Base-by-base conservation (phyloP, 2,329 filamentous ascomycete species). In the Fonsecaea multimorphosa region DNA sequence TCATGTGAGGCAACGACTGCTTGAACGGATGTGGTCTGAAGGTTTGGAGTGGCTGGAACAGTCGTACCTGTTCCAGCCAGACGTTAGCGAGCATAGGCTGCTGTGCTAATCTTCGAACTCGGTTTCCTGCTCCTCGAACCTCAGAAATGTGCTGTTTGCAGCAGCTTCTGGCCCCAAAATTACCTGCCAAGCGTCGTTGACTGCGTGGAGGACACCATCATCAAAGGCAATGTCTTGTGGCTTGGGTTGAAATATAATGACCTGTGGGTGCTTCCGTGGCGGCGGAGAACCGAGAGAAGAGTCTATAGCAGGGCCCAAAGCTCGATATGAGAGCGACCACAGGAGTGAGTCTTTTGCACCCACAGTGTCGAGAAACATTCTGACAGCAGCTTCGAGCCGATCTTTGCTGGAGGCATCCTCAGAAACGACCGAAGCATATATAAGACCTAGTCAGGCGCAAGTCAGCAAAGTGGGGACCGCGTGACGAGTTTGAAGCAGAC, bases 141-240 rank as follows among this genome's bases (percentile, higher is more conserved):
- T 58, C 54, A 71, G 88, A 73, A 95, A 97, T 52, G 85, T 76
- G 19, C 80, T 79, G 19, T 81, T 80, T 19, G 80, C 80, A 1
- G 76, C 79, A 1, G 76, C 79, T 3, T 84, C 82, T 1, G 80
- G 78, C 9, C 84, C 85, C 70, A 86, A 80, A 3, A 93, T 82
- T 56, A 81, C 79, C 67, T 85, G 81, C 93, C 93, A 98, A 6
- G 88, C 87, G 9, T 84, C 77, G 66, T 86, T 86, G 1, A 97
- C 91, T 29, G 86, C 77, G 6, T 87, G 84, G 9, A 97, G 78
- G 1, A 87, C 80, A 0, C 79, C 74, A 71, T 97, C 94, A 72
- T 92, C 87, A 69, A 97, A 91, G 0, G 90, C 85, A 7, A 96
- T 83, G 68, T 90, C 88, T 8, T 89, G 77, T 2, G 86, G 82